A percentile compares a stretch with the other conserved stretches of the same genome.
Conservation (phyloP, 2,329 filamentous ascomycete species). For the Paradendryphiella salina region DNA sequence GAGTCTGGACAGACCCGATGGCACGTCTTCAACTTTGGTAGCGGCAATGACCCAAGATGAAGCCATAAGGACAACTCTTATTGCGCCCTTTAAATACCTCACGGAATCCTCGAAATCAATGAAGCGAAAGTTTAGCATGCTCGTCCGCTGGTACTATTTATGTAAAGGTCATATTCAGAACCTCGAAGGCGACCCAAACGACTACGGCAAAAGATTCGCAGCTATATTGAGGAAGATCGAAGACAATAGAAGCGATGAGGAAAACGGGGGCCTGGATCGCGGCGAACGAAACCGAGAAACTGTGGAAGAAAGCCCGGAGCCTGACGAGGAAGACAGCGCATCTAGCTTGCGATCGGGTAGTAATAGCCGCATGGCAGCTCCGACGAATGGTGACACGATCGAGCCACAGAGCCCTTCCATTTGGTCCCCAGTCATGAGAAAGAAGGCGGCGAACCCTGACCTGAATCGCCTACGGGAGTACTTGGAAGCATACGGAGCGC, state of each 20-base stretch:
- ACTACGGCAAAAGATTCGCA: slow-evolving; percentile 4
- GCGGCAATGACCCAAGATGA: slow-evolving; percentile 4
- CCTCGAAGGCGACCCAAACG: slow-evolving; percentile 3
- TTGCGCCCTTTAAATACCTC: slow-evolving; percentile 13
- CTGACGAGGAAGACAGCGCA: slow-evolving; percentile 5
- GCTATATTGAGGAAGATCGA: slow-evolving; percentile 3
- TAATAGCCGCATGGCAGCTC: background rate
- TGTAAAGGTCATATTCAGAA: slow-evolving; percentile 1
- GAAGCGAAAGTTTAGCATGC: slow-evolving; percentile 11
- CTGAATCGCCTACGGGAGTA: slow-evolving; percentile 3
- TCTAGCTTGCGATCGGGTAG: slow-evolving; percentile 4
- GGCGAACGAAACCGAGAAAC: background rate
- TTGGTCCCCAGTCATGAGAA: background rate
- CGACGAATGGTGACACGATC: background rate
- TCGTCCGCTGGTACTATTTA: slow-evolving; percentile 17
- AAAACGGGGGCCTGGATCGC: background rate
- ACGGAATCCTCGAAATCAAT: background rate
- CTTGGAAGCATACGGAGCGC: slow-evolving; percentile 4
- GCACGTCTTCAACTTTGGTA: background rate
- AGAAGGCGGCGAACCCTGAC: slow-evolving; percentile 5
- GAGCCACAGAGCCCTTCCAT: background rate
- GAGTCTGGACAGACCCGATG: background rate
- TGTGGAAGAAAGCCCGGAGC: slow-evolving; percentile 15
- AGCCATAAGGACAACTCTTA: slow-evolving; percentile 6
- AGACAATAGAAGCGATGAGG: background rate